A percentile compares a stretch with the other conserved stretches of the same genome.
Evolutionary conservation across 768 basidiomycete species (phyloP).

Genomic region (Hypsizygus marmoreus): DNA sequence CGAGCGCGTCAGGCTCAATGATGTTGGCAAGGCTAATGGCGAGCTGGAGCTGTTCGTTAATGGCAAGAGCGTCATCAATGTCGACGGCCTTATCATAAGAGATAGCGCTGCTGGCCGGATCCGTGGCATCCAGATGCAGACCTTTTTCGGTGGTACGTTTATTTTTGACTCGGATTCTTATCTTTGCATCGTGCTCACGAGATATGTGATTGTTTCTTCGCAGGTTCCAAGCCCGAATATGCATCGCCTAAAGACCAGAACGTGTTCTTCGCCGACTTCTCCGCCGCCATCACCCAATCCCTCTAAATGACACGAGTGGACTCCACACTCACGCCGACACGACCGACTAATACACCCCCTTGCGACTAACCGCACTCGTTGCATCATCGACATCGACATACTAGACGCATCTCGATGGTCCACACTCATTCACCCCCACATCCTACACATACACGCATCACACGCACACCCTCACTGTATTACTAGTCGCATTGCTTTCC

Average conservation of each 20-base stretch:
- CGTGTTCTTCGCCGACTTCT: slow-evolving; percentile 71
- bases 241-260: slow-evolving; percentile 65
- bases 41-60: slow-evolving; percentile 68
- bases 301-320: slow-evolving; percentile 31
- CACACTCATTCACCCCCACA: slow-evolving; percentile 12
- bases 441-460: slow-evolving; percentile 8
- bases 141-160: slow-evolving; percentile 74
- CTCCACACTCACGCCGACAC: background rate
- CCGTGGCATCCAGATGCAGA: slow-evolving; percentile 71
- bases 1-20: slow-evolving; percentile 76
- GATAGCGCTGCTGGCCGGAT: slow-evolving; percentile 50
- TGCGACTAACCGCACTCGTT: slow-evolving; percentile 1
- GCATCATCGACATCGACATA: slow-evolving; percentile 1
- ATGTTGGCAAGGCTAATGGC: slow-evolving; percentile 68
- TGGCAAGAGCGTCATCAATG: slow-evolving; percentile 64
- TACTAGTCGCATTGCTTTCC: slow-evolving; percentile 10
- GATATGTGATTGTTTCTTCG: slow-evolving; percentile 6
- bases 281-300: slow-evolving; percentile 56
- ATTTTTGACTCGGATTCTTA: background rate
- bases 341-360: slow-evolving; percentile 1
- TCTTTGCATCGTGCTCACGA: background rate
- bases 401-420: slow-evolving; percentile 12
- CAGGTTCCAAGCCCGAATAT: slow-evolving; percentile 49
- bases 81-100: slow-evolving; percentile 55
- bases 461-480: slow-evolving; percentile 17